phyloP scores from a whole-genome alignment of 139 green algal species.

The Auxenochlorella protothecoides region DNA sequence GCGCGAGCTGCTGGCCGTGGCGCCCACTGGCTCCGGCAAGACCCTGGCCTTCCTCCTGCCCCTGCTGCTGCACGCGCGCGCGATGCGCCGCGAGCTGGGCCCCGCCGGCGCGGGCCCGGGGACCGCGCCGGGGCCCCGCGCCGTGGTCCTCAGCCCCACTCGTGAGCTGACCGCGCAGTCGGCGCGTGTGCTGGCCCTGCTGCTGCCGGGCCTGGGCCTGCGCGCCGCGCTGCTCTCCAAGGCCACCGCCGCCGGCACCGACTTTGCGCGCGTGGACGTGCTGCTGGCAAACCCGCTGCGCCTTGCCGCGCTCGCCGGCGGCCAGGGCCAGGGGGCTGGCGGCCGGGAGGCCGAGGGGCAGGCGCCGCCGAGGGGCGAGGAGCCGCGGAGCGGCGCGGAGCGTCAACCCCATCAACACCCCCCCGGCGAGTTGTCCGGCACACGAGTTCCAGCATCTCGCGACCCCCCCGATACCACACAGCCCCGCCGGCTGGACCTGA shows the following conservation, averaged over 20 bases:
- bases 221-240: constrained; percentile 64
- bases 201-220: constrained; percentile 54
- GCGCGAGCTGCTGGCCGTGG: constrained; percentile 70
- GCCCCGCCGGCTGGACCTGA: constrained; percentile 28
- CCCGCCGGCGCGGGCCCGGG: not conserved
- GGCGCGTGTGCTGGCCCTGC: constrained; percentile 54
- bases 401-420: too few species aligned
- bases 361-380: not conserved
- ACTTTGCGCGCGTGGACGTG: constrained; percentile 67
- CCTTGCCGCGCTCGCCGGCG: constrained; percentile 42
- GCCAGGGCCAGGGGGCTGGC: constrained; percentile 20
- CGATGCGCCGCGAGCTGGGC: not conserved
- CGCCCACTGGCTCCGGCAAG: constrained; percentile 83
- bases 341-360: not conserved
- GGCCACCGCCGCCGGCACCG: constrained; percentile 49
- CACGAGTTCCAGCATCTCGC: too few species aligned
- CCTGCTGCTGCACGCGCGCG: constrained; percentile 31
- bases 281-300: constrained; percentile 81
- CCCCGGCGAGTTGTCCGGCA: too few species aligned
- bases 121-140: not conserved
- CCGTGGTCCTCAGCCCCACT: constrained; percentile 69
- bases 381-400: too few species aligned
- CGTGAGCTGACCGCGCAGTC: constrained; percentile 81
- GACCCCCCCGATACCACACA: not conserved
- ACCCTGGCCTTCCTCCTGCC: constrained; percentile 90